These are phyloP conservation scores for Epicoccum sorghinum DNA, from an alignment of 2,329 filamentous ascomycete species.

Conservation along the genomic window DNA sequence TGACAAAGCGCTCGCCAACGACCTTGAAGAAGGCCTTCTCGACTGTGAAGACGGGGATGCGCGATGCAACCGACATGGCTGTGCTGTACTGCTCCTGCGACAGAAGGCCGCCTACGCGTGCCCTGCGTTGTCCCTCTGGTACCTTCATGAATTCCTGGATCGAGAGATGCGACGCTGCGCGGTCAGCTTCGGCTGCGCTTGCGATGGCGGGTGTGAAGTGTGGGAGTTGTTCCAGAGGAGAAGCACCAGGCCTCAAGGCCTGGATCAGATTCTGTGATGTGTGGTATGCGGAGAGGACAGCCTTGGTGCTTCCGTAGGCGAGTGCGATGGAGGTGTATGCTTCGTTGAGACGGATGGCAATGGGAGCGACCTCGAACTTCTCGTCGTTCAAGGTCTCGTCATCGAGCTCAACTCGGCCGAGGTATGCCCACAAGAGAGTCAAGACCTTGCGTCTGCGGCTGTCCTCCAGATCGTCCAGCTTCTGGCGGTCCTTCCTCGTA, in stretches of 20 bases:
- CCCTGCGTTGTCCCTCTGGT: constrained; percentile 74
- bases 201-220: constrained; percentile 73
- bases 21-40: constrained; percentile 99
- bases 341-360: constrained; percentile 83
- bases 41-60: constrained; percentile 82
- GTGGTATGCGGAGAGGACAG: constrained; percentile 81
- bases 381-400: constrained; percentile 78
- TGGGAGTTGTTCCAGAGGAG: constrained; percentile 90
- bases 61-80: constrained; percentile 76
- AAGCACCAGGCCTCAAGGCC: constrained; percentile 80
- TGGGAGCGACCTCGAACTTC: constrained; percentile 88
- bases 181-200: constrained; percentile 72
- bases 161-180: constrained; percentile 67
- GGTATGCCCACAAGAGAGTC: constrained; percentile 91
- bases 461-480: constrained; percentile 80
- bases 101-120: constrained; percentile 73
- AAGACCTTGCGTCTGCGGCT: constrained; percentile 83
- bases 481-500: constrained; percentile 74
- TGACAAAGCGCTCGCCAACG: constrained; percentile 89
- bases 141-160: constrained; percentile 90
- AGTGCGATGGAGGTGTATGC: constrained; percentile 86
- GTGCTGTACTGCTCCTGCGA: constrained; percentile 77
- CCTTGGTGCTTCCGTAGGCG: constrained; percentile 81
- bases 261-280: constrained; percentile 88
- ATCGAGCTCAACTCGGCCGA: constrained; percentile 84